A percentile compares a stretch with the other conserved stretches of the same genome.
phyloP scores from a whole-genome alignment of 805 yeast species.

The Cyberlindnera euphorbiae region DNA sequence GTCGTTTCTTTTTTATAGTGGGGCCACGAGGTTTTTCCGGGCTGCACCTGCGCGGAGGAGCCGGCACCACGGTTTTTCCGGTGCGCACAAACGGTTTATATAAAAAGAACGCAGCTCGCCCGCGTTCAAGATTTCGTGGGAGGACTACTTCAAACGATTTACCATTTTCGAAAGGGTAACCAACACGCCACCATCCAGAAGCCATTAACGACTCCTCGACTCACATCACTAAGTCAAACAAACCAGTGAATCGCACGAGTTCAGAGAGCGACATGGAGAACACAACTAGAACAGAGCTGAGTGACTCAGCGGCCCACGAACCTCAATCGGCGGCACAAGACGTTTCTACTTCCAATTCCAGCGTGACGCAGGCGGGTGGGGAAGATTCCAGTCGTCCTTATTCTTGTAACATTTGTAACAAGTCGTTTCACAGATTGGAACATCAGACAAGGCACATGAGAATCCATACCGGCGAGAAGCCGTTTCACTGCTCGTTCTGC shows the following conservation, averaged over 20 bases:
- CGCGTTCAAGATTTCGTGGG: not conserved
- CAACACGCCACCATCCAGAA: too few relatives aligned
- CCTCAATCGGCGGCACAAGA: too few relatives aligned
- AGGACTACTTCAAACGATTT: too few relatives aligned
- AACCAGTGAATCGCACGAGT: too few relatives aligned
- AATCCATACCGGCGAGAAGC: constrained; percentile 92
- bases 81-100: not conserved
- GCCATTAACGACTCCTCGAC: too few relatives aligned
- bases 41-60: not conserved
- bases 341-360: too few relatives aligned
- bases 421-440: constrained; percentile 83
- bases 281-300: too few relatives aligned
- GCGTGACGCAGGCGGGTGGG: too few relatives aligned
- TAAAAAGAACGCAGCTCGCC: not conserved
- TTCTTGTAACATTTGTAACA: constrained; percentile 77
- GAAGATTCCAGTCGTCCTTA: constrained; percentile 53
- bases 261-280: too few relatives aligned
- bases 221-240: too few relatives aligned
- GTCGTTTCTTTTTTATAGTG: not conserved
- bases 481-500: constrained; percentile 80
- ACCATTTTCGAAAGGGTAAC: too few relatives aligned
- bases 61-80: not conserved
- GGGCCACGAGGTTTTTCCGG: not conserved
- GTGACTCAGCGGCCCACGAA: too few relatives aligned
- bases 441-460: constrained; percentile 90